Conservation (phyloP, 352 stramenopile species). For the Phytophthora sp. region DNA sequence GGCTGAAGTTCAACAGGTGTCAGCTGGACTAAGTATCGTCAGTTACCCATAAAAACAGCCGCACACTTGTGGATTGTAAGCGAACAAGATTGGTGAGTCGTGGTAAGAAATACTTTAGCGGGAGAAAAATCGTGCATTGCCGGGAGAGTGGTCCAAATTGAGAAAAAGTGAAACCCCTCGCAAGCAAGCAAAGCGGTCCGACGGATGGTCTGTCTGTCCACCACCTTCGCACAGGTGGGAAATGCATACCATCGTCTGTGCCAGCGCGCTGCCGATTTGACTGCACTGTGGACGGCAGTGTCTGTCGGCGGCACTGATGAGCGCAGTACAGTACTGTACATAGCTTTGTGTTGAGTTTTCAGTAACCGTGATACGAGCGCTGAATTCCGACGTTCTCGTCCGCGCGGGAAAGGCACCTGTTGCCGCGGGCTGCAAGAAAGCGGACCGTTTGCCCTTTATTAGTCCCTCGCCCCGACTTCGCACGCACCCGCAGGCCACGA, state of each 20-base stretch:
- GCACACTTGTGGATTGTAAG: conserved; percentile 9
- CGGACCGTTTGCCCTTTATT: conserved; percentile 19
- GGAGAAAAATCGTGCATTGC: conserved; percentile 8
- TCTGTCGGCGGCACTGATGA: neutral
- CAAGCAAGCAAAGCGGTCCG: conserved; percentile 26
- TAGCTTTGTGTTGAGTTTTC: neutral
- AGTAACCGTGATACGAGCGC: too few species aligned
- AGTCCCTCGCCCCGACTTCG: conserved; percentile 15
- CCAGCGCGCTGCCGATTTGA: neutral
- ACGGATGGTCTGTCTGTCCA: conserved; percentile 6
- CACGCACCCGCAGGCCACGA: conserved; percentile 2
- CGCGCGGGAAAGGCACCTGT: conserved; percentile 16
- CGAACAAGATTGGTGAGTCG: conserved; percentile 4
- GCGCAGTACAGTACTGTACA: too few species aligned
- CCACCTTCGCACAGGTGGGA: too few species aligned
- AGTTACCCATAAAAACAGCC: conserved; percentile 42
- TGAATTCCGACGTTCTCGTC: neutral
- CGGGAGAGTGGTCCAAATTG: conserved; percentile 9
- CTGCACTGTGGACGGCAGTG: neutral
- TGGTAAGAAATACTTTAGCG: conserved; percentile 14
- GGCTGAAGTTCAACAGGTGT: conserved; percentile 22
- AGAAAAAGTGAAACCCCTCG: conserved; percentile 20
- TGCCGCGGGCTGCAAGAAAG: conserved; percentile 16
- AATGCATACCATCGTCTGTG: too few species aligned
- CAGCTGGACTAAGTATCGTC: conserved; percentile 24